These are phyloP conservation scores for Rhododendron henanense DNA, from an alignment of 148 eudicot genomes.

Conservation along the genomic window DNA sequence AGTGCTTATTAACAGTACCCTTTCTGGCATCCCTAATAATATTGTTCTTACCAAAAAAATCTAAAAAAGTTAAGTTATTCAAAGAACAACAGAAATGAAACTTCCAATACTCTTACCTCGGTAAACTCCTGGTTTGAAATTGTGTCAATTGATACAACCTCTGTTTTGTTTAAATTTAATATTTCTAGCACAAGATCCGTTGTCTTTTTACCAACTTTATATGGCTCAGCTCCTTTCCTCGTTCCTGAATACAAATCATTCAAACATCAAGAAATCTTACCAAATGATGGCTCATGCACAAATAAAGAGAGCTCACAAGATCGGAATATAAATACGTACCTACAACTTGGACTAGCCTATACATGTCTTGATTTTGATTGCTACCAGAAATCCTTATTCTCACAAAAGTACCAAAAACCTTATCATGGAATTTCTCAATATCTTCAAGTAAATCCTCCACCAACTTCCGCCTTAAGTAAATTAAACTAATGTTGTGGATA, in stretches of 20 bases:
- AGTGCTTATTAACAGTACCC: not conserved
- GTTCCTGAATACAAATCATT: slow-evolving; percentile 55
- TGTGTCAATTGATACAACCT: slow-evolving; percentile 72
- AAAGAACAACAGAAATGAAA: slow-evolving; percentile 1
- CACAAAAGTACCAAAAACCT: slow-evolving; percentile 83
- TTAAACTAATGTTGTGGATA: slow-evolving; percentile 81
- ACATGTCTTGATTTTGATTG: slow-evolving; percentile 83
- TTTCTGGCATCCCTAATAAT: not conserved
- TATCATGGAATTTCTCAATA: slow-evolving; percentile 59
- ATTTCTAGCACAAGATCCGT: slow-evolving; percentile 80
- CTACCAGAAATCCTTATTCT: slow-evolving; percentile 92
- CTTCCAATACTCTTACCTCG: slow-evolving; percentile 51
- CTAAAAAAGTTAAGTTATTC: not conserved
- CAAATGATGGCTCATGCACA: not conserved
- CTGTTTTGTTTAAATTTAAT: slow-evolving; percentile 84
- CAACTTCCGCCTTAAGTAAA: slow-evolving; percentile 76
- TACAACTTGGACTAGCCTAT: slow-evolving; percentile 93
- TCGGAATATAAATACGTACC: slow-evolving; percentile 40
- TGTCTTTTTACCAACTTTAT: slow-evolving; percentile 83
- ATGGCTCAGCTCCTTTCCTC: slow-evolving; percentile 65
- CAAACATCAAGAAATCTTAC: not conserved
- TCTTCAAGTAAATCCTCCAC: slow-evolving; percentile 88
- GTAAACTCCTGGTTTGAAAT: slow-evolving; percentile 96
- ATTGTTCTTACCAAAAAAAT: not conserved
- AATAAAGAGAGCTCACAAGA: not conserved